These are phyloP conservation scores for Geranium rotundifolium DNA, from an alignment of 345 rosid genomes.

Conservation along the genomic window DNA sequence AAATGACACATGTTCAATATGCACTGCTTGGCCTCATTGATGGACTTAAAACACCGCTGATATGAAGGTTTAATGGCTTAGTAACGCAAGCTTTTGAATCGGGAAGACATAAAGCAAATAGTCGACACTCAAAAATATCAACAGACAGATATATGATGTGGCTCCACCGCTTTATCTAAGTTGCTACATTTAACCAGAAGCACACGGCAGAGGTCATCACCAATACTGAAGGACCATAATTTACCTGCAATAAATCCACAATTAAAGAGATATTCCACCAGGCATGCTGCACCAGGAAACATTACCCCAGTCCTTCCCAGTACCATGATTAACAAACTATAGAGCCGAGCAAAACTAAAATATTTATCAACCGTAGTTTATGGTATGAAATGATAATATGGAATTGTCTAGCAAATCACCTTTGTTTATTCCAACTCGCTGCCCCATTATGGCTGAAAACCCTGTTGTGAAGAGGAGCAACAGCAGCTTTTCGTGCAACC, in stretches of 20 bases:
- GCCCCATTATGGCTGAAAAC: slow-evolving; percentile 36
- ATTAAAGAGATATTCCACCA: too few species aligned
- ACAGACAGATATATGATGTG: background rate
- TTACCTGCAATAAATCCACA: background rate
- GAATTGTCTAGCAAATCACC: slow-evolving; percentile 27
- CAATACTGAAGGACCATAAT: background rate
- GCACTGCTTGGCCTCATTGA: background rate
- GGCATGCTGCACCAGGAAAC: too few species aligned
- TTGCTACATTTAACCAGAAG: slow-evolving; percentile 3
- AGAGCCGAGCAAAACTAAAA: background rate
- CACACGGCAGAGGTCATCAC: background rate
- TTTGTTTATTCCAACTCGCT: slow-evolving; percentile 39
- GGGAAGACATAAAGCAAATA: background rate
- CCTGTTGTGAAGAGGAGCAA: slow-evolving; percentile 38
- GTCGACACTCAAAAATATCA: background rate
- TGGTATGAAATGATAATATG: slow-evolving; percentile 3
- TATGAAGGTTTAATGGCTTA: background rate
- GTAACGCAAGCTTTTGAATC: background rate
- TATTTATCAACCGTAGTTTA: background rate
- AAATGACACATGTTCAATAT: background rate
- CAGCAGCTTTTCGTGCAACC: slow-evolving; percentile 49
- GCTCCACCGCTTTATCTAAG: background rate
- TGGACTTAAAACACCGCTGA: background rate
- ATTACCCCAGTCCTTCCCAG: background rate
- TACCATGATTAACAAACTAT: background rate